phyloP scores from a whole-genome alignment of 768 basidiomycete genomes.

The Nidularia sp. region DNA sequence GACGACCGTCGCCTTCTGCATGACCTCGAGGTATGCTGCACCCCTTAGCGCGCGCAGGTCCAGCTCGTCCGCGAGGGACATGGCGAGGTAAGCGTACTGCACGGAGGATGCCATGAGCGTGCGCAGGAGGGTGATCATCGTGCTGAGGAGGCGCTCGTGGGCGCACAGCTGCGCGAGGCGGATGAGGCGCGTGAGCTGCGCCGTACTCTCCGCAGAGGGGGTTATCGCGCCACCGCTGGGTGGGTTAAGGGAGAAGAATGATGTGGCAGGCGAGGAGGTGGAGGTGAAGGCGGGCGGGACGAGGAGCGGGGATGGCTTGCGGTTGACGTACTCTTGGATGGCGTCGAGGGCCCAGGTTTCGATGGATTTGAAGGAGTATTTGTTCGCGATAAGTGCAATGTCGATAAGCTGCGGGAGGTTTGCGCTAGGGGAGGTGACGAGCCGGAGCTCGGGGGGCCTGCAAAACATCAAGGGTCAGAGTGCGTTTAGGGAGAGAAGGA shows the following conservation, averaged over 20 bases:
- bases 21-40: slow-evolving; percentile 68
- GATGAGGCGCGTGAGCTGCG: slow-evolving; percentile 55
- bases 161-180: slow-evolving; percentile 65
- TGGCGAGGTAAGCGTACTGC: slow-evolving; percentile 68
- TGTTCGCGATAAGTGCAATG: slow-evolving; percentile 64
- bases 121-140: slow-evolving; percentile 54
- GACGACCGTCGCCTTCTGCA: slow-evolving; percentile 54
- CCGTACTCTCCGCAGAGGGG: slow-evolving; percentile 25
- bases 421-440: slow-evolving; percentile 40
- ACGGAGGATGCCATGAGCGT: slow-evolving; percentile 60
- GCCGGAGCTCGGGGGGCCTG: slow-evolving; percentile 61
- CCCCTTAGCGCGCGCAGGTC: slow-evolving; percentile 57
- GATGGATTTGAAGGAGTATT: slow-evolving; percentile 70
- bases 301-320: slow-evolving; percentile 43
- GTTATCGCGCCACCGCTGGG: background rate
- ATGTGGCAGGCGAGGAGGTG: background rate
- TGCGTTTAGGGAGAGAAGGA: too few species aligned
- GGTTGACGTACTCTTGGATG: slow-evolving; percentile 65
- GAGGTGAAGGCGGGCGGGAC: slow-evolving; percentile 1
- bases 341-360: slow-evolving; percentile 75
- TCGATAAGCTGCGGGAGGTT: slow-evolving; percentile 55
- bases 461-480: background rate
- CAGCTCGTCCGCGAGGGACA: slow-evolving; percentile 71
- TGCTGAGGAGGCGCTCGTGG: slow-evolving; percentile 55
- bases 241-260: background rate